Percentiles rank a stretch among this genome's conserved stretches.
Evolutionary conservation across 2,329 filamentous ascomycete genomes (phyloP).

Genomic region (Botryotinia globosa): DNA sequence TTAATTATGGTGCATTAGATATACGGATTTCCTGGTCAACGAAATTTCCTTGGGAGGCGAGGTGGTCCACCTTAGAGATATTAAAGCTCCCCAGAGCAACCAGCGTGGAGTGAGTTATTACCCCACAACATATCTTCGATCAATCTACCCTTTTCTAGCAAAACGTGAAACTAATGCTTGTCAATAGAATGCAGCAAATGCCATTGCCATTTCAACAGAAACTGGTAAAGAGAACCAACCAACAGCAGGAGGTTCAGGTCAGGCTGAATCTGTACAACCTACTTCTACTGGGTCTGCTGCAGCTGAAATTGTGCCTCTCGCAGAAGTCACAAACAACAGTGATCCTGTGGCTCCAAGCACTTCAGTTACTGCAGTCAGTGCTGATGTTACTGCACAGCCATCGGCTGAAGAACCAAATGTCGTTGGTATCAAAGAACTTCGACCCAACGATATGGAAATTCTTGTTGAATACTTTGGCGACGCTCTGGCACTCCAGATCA

Average conservation of each 20-base stretch:
- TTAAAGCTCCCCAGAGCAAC: constrained; percentile 24
- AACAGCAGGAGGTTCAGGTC: background rate
- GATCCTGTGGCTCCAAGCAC: background rate
- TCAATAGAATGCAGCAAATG: constrained; percentile 1
- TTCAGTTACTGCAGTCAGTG: background rate
- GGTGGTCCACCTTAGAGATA: constrained; percentile 58
- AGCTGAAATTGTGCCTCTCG: background rate
- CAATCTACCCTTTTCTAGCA: background rate
- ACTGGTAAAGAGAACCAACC: constrained; percentile 12
- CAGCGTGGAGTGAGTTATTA: background rate
- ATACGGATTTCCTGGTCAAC: constrained; percentile 73
- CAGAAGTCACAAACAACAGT: background rate
- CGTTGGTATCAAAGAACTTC: constrained; percentile 37
- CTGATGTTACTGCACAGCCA: constrained; percentile 3
- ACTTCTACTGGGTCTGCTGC: background rate
- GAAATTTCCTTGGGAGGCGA: constrained; percentile 63
- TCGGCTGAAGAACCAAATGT: background rate
- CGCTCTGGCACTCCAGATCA: constrained; percentile 48
- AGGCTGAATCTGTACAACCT: background rate
- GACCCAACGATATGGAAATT: constrained; percentile 45
- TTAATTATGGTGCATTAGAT: constrained; percentile 44
- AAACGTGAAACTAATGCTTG: background rate
- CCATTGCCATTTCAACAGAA: background rate
- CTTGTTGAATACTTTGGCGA: constrained; percentile 51
- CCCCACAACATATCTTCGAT: background rate